phyloP scores from a whole-genome alignment of 1,284 basidiomycete genomes.

The Ustilago sp. region DNA sequence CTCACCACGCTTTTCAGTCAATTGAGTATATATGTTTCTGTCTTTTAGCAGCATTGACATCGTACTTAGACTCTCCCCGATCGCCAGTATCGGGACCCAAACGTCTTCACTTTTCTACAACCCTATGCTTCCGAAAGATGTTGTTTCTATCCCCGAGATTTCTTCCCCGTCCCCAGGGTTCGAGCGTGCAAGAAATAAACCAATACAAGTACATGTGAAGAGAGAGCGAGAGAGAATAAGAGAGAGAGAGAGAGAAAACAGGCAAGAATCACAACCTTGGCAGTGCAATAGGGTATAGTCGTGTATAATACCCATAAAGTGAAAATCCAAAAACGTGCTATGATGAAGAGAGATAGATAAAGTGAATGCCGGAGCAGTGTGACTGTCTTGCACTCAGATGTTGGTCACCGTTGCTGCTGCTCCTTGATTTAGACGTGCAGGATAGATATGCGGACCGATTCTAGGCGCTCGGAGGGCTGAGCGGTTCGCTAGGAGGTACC shows the following conservation, averaged over 20 bases:
- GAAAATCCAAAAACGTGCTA: not conserved
- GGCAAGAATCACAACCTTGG: not conserved
- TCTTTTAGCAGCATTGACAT: no score
- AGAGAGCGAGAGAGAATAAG: slow-evolving; percentile 5
- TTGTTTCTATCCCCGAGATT: not conserved
- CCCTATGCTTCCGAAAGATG: not conserved
- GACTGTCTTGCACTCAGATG: not conserved
- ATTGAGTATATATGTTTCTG: no score
- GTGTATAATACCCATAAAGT: slow-evolving; percentile 26
- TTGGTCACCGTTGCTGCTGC: not conserved
- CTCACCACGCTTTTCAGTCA: no score
- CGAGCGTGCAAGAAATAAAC: not conserved
- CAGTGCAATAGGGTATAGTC: slow-evolving; percentile 17
- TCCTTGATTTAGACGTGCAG: not conserved
- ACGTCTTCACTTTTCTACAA: no score
- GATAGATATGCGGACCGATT: not conserved
- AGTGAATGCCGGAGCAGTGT: not conserved
- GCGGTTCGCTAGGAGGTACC: not conserved
- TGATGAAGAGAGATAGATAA: slow-evolving; percentile 6
- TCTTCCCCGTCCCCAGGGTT: not conserved
- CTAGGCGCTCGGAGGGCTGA: slow-evolving; percentile 24
- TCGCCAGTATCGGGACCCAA: no score
- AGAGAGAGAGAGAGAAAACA: slow-evolving; percentile 2
- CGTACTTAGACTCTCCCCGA: no score
- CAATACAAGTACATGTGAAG: slow-evolving; percentile 13